Conservation (phyloP, 495 filamentous ascomycete species). For the Immersiella caudata region DNA sequence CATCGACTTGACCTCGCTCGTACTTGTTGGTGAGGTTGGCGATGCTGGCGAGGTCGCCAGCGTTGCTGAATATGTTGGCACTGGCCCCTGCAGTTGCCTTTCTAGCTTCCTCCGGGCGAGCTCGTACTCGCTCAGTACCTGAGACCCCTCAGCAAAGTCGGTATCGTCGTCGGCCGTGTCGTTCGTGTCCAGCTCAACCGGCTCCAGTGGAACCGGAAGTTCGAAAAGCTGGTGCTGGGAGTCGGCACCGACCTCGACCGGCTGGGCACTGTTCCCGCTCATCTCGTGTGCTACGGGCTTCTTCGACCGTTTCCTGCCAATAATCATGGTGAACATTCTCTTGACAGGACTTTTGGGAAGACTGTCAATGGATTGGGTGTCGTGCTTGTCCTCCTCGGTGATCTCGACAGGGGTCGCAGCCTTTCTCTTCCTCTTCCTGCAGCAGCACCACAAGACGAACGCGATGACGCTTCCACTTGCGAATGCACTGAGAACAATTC, state of each 20-base stretch:
- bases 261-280: conserved; percentile 28
- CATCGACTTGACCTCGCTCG: conserved; percentile 39
- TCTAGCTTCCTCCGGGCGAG: conserved; percentile 48
- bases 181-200: conserved; percentile 53
- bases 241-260: conserved; percentile 51
- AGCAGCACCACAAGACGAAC: conserved; percentile 37
- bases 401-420: conserved; percentile 25
- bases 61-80: conserved; percentile 39
- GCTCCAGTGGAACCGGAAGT: conserved; percentile 49
- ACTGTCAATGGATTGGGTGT: conserved; percentile 24
- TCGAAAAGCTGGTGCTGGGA: conserved; percentile 53
- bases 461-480: conserved; percentile 47
- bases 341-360: conserved; percentile 35
- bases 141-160: conserved; percentile 35
- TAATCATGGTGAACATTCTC: conserved; percentile 40
- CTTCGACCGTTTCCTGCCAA: conserved; percentile 35
- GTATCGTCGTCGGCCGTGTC: conserved; percentile 41
- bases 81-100: conserved; percentile 45
- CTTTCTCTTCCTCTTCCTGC: conserved; percentile 36
- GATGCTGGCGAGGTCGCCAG: conserved; percentile 9
- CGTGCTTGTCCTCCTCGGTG: conserved; percentile 35
- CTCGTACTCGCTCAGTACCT: conserved; percentile 47
- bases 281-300: conserved; percentile 24
- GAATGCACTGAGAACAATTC: conserved; percentile 49
- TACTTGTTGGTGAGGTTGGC: not conserved